Base-by-base conservation (phyloP, 1,284 basidiomycete genomes). In the Psilocybe mexicana region DNA sequence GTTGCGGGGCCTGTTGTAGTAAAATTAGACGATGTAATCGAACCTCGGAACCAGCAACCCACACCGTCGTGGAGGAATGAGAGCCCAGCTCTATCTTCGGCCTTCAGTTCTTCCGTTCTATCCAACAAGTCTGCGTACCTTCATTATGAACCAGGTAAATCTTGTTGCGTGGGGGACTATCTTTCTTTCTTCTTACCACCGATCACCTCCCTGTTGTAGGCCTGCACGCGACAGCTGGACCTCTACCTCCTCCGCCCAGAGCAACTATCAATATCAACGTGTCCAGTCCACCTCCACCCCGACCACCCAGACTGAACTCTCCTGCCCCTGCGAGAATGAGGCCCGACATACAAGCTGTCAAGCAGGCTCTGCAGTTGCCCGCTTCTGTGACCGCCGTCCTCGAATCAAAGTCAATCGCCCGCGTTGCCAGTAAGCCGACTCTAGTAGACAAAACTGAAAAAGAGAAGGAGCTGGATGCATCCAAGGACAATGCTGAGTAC, bases 191-290 rank as follows among this genome's bases (percentile, higher is more conserved):
- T 45, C 46, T 26, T 26, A 23, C 25, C 43, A 45, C 25, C 38
- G 45, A 46, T 18, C 23, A 51, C 47, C n/a, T 35, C 24, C 12
- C 18, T 18, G 18, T 26, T 18, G 43, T 35, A 76, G 87, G 86
- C 51, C 65, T 86, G 4, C 85, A 90, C 71, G 77, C 88, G 5
- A 88, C 79, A 18, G 87, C 88, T 43, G 86, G 88, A 1, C 87
- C 89, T 43, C 76, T 88, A 61, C 88, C 88, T 11, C 65, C 65
- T 47, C 65, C 63, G 30, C 65, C 65, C 6, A 50, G 83, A 58
- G 77, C 83, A 28, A 70, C 78, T 57, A 80, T 85, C 59, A 76
- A 74, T 58, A 75, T 83, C 30, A 74, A 80, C 70, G 24, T 74
- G 52, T 65, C 66, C 25, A 63, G 72, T 14, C 75, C 81, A 6